Evolutionary conservation across 2,329 filamentous ascomycete species (phyloP), one percentile per base, ranked within the genome.

Genomic region (Neopestalotiopsis sp.): DNA sequence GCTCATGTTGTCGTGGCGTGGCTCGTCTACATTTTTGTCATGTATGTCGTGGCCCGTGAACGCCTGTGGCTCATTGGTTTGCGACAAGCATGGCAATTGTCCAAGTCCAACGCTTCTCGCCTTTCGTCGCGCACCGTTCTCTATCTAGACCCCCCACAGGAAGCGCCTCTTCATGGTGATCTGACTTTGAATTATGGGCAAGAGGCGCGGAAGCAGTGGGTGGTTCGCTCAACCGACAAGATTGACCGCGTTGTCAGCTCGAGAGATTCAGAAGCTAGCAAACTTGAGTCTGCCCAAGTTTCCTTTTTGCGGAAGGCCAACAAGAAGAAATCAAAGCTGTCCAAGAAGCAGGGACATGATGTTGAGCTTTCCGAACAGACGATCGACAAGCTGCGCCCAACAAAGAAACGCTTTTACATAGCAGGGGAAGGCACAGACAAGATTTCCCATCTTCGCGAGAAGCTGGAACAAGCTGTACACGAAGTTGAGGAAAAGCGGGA

Each of bases 21-120:
- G 88, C 81, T 94, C 66, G 97, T 95, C 78, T 94, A 97, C 74
- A 86, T 89, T 68, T 98, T 98, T 78, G 86, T 99, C 69, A 91
- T 98, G 80, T 95, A 94, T 81, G 93, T 94, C 75, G 90, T 99
- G 67, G 94, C 94, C 38, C 90, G 96, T 71, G 96, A 99, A 81
- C 91, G 91, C 77, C 91, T 99, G 75, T 98, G 92, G 86, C 97
- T 94, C 80, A 93, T 98, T 83, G 97, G 97, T 75, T 82, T 98
- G 66, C 93, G 95, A 72, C 96, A 98, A 82, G 95, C 95, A 0
- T 98, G 97, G 82, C 89, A 95, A n/a, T 86, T 97, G 68, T 93
- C 94, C 2, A 94, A 93, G 1, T 85, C 92, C 65, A 95, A 97
- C 76, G 89, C 94, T 34, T 92, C 91, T 73, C 92, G 95, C 20